Evolutionary conservation across 768 basidiomycete genomes (phyloP), one percentile per base, ranked within the genome.

Genomic region (Lactarius hatsudake): DNA sequence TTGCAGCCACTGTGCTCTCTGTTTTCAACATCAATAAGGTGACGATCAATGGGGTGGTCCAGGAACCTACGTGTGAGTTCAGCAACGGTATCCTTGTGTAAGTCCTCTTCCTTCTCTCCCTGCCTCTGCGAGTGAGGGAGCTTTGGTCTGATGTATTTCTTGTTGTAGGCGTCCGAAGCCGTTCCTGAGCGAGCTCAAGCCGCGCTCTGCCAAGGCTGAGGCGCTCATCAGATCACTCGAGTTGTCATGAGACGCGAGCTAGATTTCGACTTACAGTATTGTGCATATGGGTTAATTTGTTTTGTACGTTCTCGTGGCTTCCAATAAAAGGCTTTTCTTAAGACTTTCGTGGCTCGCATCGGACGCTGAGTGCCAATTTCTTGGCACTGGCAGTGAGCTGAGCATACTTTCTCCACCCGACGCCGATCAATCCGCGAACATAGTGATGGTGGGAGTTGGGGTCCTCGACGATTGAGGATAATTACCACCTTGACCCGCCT

Each of bases 151-250:
- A 26, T n/a, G 6, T 36, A 17, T 10, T 30, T 30, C 20, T 15
- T 42, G 18, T 23, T 51, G 1, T 45, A 74, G 72, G 13, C 72
- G 67, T 57, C 73, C 73, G 2, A 69, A 60, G 65, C 72, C 73
- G 10, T 74, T 74, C 64, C 32, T 64, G 26, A 70, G 71, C 62
- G 30, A 23, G 6, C 67, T 74, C 30, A 68, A 64, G 65, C 73
- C 73, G 2, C 70, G 73, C 15, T 68, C 67, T 36, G 51, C 65
- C 43, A 66, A 66, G 17, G 61, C 73, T 1, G 68, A 71, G 45
- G 55, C 59, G n/a, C 66, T 71, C 23, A 45, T 72, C 45, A 36
- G 58, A n/a, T 53, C 67, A 7, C 51, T 69, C 20, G 68, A 69
- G 6, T 15, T 26, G 23, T n/a, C n/a, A 13, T 15, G 48, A 51